A percentile compares a stretch with the other conserved stretches of the same genome.
Evolutionary conservation across 1,284 basidiomycete species (phyloP).

Genomic region (Grifola frondosa): DNA sequence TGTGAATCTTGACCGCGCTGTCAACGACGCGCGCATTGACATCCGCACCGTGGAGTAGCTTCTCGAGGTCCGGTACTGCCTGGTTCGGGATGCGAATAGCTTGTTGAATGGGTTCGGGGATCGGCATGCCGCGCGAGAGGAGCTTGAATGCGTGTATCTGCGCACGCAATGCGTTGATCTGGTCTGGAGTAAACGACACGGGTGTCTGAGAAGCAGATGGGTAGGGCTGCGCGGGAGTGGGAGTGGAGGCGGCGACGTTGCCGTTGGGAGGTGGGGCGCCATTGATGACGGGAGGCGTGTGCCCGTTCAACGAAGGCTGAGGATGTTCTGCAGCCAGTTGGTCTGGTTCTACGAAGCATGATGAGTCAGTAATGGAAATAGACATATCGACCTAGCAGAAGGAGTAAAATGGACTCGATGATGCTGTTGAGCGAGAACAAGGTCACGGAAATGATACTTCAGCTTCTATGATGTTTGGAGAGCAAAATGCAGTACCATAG

Average conservation of each 20-base stretch:
- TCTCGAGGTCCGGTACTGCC: constrained; percentile 62
- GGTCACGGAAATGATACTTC: too few species aligned
- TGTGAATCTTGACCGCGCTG: constrained; percentile 76
- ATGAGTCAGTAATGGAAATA: not conserved
- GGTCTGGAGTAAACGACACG: constrained; percentile 81
- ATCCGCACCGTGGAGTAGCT: constrained; percentile 58
- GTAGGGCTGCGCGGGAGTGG: constrained; percentile 30
- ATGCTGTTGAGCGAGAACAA: too few species aligned
- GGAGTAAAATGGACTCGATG: too few species aligned
- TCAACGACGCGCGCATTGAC: constrained; percentile 67
- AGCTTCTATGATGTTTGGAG: too few species aligned
- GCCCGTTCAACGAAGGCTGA: constrained; percentile 20
- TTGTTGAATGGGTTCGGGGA: constrained; percentile 80
- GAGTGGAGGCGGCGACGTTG: constrained; percentile 30
- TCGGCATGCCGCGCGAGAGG: constrained; percentile 74
- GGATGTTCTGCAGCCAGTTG: constrained; percentile 17
- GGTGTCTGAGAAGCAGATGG: constrained; percentile 50
- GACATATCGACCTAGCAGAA: not conserved
- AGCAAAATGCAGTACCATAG: too few species aligned
- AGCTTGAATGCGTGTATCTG: constrained; percentile 92
- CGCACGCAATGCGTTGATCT: constrained; percentile 81
- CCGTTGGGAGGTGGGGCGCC: constrained; percentile 27
- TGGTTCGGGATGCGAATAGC: constrained; percentile 69
- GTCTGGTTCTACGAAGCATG: constrained; percentile 9
- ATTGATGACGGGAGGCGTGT: constrained; percentile 24